phyloP scores from a whole-genome alignment of 306 rosid species.

The Geum urbanum region DNA sequence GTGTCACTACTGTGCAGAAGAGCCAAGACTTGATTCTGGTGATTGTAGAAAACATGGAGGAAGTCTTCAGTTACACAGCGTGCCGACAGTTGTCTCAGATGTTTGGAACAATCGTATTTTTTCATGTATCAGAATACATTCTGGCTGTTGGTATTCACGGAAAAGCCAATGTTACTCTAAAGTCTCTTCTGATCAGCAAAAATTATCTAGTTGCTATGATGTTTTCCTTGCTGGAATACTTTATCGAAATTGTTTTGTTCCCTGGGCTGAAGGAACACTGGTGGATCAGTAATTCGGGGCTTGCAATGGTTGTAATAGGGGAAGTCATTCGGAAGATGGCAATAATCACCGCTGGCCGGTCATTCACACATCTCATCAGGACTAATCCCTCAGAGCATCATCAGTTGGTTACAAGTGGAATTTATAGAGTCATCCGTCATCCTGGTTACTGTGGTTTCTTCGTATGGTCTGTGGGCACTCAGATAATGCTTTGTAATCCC shows the following conservation, averaged over 20 bases:
- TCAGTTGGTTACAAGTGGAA: conserved; percentile 61
- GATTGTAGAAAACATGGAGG: conserved; percentile 42
- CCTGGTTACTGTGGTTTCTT: conserved; percentile 83
- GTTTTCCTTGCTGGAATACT: conserved; percentile 65
- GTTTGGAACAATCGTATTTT: conserved; percentile 51
- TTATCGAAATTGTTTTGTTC: conserved; percentile 43
- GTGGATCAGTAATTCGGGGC: conserved; percentile 62
- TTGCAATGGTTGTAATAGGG: conserved; percentile 58
- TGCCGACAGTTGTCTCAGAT: conserved; percentile 64
- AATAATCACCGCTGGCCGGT: conserved; percentile 64
- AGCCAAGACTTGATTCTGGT: neutral
- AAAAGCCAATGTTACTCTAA: conserved; percentile 48
- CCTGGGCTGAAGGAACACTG: conserved; percentile 71
- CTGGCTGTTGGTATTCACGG: conserved; percentile 71
- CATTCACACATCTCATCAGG: conserved; percentile 81
- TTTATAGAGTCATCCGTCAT: conserved; percentile 67
- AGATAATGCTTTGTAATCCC: conserved; percentile 93
- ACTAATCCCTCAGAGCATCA: conserved; percentile 49
- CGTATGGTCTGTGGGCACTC: conserved; percentile 86
- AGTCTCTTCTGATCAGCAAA: conserved; percentile 71
- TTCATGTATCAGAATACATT: conserved; percentile 72
- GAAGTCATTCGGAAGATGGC: conserved; percentile 69
- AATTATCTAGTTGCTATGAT: conserved; percentile 64
- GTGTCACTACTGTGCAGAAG: neutral
- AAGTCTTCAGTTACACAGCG: conserved; percentile 54